Evolutionary conservation across 2,329 filamentous ascomycete species (phyloP).

Genomic region (Stagonosporopsis rhizophila): DNA sequence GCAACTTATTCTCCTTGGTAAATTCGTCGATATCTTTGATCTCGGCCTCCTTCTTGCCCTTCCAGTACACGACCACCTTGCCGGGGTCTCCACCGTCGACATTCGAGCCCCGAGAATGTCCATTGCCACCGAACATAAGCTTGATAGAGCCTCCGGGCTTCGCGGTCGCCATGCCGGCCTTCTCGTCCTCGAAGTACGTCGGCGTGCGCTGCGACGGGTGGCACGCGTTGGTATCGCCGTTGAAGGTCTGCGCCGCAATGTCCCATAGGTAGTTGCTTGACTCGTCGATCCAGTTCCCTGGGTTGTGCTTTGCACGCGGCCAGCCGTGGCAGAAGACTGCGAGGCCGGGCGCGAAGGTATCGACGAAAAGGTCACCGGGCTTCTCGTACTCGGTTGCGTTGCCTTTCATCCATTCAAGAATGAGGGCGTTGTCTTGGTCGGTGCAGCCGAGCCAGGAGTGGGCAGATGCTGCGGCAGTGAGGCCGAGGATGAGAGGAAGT

Average conservation of each 20-base stretch:
- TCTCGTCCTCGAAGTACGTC: constrained; percentile 19
- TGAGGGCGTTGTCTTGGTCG: constrained; percentile 32
- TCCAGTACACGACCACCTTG: constrained; percentile 25
- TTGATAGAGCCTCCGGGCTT: constrained; percentile 25
- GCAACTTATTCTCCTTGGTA: constrained; percentile 24
- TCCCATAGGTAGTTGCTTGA: constrained; percentile 29
- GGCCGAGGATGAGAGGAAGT: not conserved
- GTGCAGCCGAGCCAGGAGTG: constrained; percentile 40
- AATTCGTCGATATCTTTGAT: constrained; percentile 33
- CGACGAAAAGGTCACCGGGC: constrained; percentile 15
- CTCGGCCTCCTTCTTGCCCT: constrained; percentile 26
- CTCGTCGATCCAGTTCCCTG: constrained; percentile 34
- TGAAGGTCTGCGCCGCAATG: not conserved
- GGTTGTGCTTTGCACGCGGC: constrained; percentile 33
- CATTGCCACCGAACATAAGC: constrained; percentile 39
- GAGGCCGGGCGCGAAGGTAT: constrained; percentile 27
- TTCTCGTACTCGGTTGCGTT: constrained; percentile 21
- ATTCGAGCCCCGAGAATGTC: constrained; percentile 32
- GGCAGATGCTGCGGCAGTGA: constrained; percentile 17
- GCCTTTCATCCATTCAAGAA: constrained; percentile 31
- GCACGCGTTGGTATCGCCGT: constrained; percentile 25
- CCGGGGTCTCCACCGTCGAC: constrained; percentile 27
- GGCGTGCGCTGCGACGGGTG: constrained; percentile 26
- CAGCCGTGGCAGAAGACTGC: constrained; percentile 32
- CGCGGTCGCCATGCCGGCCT: constrained; percentile 30